Conservation (phyloP, 805 yeast genomes). For the Tetrapisispora arboricola region DNA sequence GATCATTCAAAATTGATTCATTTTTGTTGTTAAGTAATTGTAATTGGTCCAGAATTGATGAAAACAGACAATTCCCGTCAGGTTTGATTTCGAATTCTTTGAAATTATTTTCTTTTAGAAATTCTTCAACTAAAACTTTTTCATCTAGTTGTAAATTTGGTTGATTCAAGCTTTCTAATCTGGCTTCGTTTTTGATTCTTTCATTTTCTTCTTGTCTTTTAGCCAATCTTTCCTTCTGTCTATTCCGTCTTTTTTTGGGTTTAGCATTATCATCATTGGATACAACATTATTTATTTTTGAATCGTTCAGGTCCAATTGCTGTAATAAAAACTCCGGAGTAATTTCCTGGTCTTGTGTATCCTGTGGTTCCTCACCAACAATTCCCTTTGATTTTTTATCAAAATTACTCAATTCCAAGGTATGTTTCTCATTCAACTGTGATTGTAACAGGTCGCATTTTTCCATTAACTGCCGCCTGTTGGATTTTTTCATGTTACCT, state of each 20-base stretch:
- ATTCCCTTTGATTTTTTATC: background rate
- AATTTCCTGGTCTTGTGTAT: constrained; percentile 37
- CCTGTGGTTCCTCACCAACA: constrained; percentile 21
- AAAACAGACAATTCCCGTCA: constrained; percentile 91
- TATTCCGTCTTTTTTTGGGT: constrained; percentile 39
- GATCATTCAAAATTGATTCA: constrained; percentile 8
- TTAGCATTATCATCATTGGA: no score
- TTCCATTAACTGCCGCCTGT: constrained; percentile 52
- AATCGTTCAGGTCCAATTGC: constrained; percentile 31
- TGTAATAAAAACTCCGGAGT: constrained; percentile 62
- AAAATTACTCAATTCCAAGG: constrained; percentile 31
- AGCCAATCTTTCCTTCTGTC: constrained; percentile 78
- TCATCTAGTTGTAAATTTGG: constrained; percentile 69
- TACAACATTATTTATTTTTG: no score
- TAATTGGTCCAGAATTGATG: constrained; percentile 75
- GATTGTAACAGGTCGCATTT: constrained; percentile 52
- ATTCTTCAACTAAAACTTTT: constrained; percentile 47
- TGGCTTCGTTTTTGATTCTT: constrained; percentile 55
- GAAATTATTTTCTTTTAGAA: constrained; percentile 43
- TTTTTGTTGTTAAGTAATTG: constrained; percentile 20
- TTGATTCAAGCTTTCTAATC: constrained; percentile 50
- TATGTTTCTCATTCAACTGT: constrained; percentile 45
- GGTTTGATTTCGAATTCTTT: constrained; percentile 63
- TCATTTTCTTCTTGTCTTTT: constrained; percentile 62
- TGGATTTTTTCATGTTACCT: constrained; percentile 75